Percentiles rank a stretch among this genome's conserved stretches.
Conservation (phyloP, 2,329 filamentous ascomycete genomes). For the Sporothrix mexicana region DNA sequence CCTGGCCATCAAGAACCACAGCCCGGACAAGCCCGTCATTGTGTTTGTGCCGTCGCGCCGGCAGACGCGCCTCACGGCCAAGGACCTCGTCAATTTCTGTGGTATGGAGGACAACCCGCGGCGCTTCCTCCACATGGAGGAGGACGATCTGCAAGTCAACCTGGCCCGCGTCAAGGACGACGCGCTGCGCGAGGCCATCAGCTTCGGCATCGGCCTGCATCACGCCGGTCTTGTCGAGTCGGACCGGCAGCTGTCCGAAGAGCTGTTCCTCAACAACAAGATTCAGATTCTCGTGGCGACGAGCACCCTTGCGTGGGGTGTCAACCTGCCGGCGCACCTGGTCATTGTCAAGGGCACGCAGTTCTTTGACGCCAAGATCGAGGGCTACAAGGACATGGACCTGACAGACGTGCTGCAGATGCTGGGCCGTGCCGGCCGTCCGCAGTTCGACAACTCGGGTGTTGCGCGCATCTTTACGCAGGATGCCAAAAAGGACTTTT, state of each 20-base stretch:
- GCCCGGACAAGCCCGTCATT: conserved; percentile 94
- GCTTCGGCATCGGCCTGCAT: conserved; percentile 95
- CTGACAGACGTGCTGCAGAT: conserved; percentile 97
- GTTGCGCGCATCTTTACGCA: conserved; percentile 98
- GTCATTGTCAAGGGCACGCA: conserved; percentile 98
- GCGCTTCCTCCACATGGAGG: conserved; percentile 90
- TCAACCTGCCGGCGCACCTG: conserved; percentile 94
- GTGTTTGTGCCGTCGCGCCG: conserved; percentile 96
- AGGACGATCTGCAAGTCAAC: conserved; percentile 89
- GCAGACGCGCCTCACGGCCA: conserved; percentile 92
- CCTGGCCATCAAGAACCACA: conserved; percentile 94
- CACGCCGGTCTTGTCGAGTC: conserved; percentile 96
- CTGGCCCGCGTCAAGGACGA: conserved; percentile 92
- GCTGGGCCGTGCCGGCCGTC: conserved; percentile 92
- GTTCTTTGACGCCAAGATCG: conserved; percentile 96
- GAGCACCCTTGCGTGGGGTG: conserved; percentile 96
- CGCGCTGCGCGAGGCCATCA: conserved; percentile 88
- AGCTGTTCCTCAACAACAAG: conserved; percentile 96
- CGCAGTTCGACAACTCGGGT: conserved; percentile 94
- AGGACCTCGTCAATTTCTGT: conserved; percentile 95
- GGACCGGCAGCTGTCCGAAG: conserved; percentile 88
- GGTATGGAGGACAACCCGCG: conserved; percentile 98
- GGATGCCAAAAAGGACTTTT: conserved; percentile 97
- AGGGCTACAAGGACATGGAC: conserved; percentile 99
- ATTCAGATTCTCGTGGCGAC: conserved; percentile 97